These are phyloP conservation scores for Coemansia sp. DNA, from an alignment of 192 early-diverging fungal species.

Conservation along the genomic window DNA sequence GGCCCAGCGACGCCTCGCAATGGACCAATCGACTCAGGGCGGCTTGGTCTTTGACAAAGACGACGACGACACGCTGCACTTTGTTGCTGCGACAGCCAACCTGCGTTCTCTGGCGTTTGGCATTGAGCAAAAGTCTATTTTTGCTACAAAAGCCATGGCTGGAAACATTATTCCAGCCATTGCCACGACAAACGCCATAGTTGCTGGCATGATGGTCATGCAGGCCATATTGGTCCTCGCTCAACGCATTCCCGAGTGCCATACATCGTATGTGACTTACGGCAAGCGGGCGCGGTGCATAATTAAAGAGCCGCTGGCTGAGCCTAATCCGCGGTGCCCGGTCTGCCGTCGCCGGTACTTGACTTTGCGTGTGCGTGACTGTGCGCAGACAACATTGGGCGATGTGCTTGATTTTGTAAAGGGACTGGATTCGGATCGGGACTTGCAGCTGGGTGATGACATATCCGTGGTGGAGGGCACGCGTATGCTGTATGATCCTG, in stretches of 20 bases:
- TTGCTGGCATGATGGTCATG: constrained; percentile 91
- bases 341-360: constrained; percentile 67
- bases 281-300: constrained; percentile 59
- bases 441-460: constrained; percentile 67
- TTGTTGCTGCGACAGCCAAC: constrained; percentile 92
- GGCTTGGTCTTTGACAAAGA: constrained; percentile 92
- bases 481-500: constrained; percentile 83
- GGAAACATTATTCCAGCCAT: constrained; percentile 99
- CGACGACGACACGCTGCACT: constrained; percentile 83
- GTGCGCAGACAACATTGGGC: constrained; percentile 59
- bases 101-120: constrained; percentile 79
- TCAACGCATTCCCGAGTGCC: constrained; percentile 22
- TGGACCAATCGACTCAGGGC: not conserved
- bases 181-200: constrained; percentile 95
- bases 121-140: constrained; percentile 76
- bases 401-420: constrained; percentile 61
- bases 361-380: constrained; percentile 61
- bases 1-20: constrained; percentile 9
- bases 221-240: constrained; percentile 74
- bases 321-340: constrained; percentile 72
- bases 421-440: constrained; percentile 33
- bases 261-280: constrained; percentile 62
- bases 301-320: constrained; percentile 59
- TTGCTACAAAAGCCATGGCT: constrained; percentile 96
- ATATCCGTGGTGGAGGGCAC: constrained; percentile 66